Percentiles rank a stretch among this genome's conserved stretches.
phyloP scores from a whole-genome alignment of 2,329 filamentous ascomycete species.

The Aspergillus sp. region DNA sequence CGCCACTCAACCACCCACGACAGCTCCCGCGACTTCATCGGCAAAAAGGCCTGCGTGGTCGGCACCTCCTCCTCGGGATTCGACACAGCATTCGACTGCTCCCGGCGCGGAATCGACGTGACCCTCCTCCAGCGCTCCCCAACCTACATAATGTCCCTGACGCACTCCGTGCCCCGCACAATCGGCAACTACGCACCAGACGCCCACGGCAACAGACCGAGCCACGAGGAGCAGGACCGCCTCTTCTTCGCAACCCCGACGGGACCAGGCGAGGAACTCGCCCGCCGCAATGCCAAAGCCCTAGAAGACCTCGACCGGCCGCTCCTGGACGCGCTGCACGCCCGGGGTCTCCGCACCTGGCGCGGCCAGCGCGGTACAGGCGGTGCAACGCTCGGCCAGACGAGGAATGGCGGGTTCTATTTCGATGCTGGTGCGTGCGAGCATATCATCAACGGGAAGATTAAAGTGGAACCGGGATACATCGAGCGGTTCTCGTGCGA shows the following conservation, averaged over 20 bases:
- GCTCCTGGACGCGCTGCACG: conserved; percentile 24
- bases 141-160: conserved; percentile 30
- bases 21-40: conserved; percentile 25
- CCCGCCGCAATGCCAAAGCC: conserved; percentile 19
- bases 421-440: conserved; percentile 33
- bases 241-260: conserved; percentile 4
- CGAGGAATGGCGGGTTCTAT: conserved; percentile 33
- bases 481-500: conserved; percentile 7
- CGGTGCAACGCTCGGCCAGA: conserved; percentile 27
- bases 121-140: conserved; percentile 32
- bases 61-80: conserved; percentile 31
- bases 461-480: conserved; percentile 24
- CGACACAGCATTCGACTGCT: conserved; percentile 29
- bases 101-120: conserved; percentile 26
- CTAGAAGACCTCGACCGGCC: conserved; percentile 23
- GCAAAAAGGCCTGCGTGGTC: conserved; percentile 31
- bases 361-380: conserved; percentile 38
- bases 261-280: conserved; percentile 17
- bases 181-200: conserved; percentile 24
- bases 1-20: conserved; percentile 25
- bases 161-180: conserved; percentile 27
- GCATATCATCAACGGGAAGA: conserved; percentile 29
- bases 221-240: neutral
- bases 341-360: conserved; percentile 31
- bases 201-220: neutral